Evolutionary conservation across 169 alveolate species (phyloP), one percentile per base, ranked within the genome.

Genomic region (Plasmodium berghei): DNA sequence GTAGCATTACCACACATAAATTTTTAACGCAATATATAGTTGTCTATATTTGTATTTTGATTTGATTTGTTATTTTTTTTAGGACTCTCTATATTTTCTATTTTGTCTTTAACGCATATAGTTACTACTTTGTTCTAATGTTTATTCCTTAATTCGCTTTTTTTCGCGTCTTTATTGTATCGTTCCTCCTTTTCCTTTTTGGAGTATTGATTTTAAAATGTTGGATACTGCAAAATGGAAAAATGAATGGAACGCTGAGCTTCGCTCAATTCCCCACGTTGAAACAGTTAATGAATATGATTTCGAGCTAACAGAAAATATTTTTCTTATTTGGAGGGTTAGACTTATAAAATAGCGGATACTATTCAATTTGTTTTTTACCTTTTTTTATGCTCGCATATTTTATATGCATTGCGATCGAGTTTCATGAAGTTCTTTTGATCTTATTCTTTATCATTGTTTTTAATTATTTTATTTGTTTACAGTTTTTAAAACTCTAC

Each of bases 241-340:
- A 86, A 46, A 20, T 52, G 91, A 86, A 46, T 86, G 91, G 91
- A 87, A 86, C 87, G 58, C 14, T 6, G 91, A 86, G 56, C 91
- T 86, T 42, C 91, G 91, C 26, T 64, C 46, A 34, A 34, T 69
- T 54, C 91, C 91, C 20, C 73, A 86, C 16, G 91, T 86, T 9
- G 91, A 86, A 56, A 48, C 91, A 18, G 54, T 86, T 45, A 63
- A 86, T 34, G 66, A 61, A 20, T 28, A n/a, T 10, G 91, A 86
- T 72, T 40, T 86, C 22, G 59, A 86, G 46, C 16, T 86, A 59
- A 86, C 91, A 40, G 91, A 86, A 86, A 73, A 86, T 71, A 59
- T 86, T n/a, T 86, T 86, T 86, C 46, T 86, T 16, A 48, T 86
- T 40, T 86, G 91, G 91, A 86, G 72, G 91, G 91, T 86, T 45